phyloP scores from a whole-genome alignment of 2,329 filamentous ascomycete species.

The Trichoderma atroviride region DNA sequence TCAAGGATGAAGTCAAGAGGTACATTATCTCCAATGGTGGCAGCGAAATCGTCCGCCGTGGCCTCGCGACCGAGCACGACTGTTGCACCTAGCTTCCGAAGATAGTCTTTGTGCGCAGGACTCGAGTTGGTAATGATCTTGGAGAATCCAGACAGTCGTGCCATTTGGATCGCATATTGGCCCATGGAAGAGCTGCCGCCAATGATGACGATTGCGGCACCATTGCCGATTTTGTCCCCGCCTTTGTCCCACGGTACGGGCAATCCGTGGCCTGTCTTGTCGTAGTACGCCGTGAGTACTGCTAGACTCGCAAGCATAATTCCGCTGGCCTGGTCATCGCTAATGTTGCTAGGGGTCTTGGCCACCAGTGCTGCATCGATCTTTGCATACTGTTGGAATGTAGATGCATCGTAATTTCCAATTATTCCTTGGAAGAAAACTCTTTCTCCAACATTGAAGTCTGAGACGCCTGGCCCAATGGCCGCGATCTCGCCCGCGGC shows the following conservation, averaged over 20 bases:
- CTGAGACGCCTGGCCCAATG: not conserved
- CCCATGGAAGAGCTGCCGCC: not conserved
- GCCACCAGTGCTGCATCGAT: not conserved
- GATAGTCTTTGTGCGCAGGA: not conserved
- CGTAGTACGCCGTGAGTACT: not conserved
- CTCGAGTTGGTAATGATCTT: not conserved
- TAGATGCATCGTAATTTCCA: not conserved
- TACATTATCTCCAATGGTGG: not conserved
- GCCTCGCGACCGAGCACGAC: not conserved
- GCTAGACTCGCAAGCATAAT: not conserved
- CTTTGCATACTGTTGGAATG: not conserved
- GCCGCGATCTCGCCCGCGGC: not conserved
- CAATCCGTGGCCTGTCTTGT: not conserved
- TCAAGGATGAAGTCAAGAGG: too few relatives aligned
- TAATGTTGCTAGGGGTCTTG: not conserved
- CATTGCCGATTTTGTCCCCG: not conserved
- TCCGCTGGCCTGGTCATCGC: not conserved
- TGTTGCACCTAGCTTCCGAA: not conserved
- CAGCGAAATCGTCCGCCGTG: not conserved
- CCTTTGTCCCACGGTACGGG: not conserved
- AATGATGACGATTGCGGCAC: not conserved
- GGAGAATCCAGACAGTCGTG: not conserved
- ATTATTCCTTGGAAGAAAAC: not conserved
- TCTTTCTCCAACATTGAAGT: not conserved
- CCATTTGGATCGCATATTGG: not conserved